Evolutionary conservation across 2,329 filamentous ascomycete genomes (phyloP), one percentile per base, ranked within the genome.

Genomic region (Colletotrichum melonis): DNA sequence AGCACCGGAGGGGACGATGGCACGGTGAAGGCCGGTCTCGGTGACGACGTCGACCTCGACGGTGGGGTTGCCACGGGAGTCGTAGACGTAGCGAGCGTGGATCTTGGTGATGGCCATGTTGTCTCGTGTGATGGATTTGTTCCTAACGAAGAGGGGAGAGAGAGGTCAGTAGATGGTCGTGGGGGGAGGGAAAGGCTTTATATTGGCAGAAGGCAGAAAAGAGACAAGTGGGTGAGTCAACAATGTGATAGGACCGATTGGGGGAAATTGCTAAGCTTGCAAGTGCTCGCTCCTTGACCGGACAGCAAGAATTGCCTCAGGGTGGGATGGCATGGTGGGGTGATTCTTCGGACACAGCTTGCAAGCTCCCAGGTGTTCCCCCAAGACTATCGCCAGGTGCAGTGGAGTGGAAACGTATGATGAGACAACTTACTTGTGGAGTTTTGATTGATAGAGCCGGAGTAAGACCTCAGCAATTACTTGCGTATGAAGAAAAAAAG

Each of bases 31-130:
- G 82, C 95, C 95, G 79, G 93, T 96, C 88, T 97, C 94, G 80
- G 94, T 97, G 87, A 97, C 92, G 80, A 97, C 91, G 84, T 97
- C 95, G 80, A 97, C 95, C 90, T 98, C 95, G 82, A 97, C 95
- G 83, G 97, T 99, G 82, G 97, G 97, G 92, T 99, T 99, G 84
- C 91, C 91, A 84, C 97, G 96, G 85, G 97, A 98, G 91, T 99
- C 97, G 92, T 96, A 99, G 89, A 99, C 95, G 82, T 93, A 95
- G 84, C 97, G 94, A 83, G 94, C 94, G 91, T 95, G 93, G 84
- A 97, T 91, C 90, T 95, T 96, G 86, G 92, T 92, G 86, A 97
- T 94, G 82, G 94, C 88, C 97, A 99, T 99, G 78, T 83, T 95
- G 86, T 63, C 63, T 59, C 24, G 55, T 73, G 32, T 66, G 46